These are phyloP conservation scores for Eremothecium cymbalariae DNA, from an alignment of 1,139 yeast species.

Conservation along the genomic window DNA sequence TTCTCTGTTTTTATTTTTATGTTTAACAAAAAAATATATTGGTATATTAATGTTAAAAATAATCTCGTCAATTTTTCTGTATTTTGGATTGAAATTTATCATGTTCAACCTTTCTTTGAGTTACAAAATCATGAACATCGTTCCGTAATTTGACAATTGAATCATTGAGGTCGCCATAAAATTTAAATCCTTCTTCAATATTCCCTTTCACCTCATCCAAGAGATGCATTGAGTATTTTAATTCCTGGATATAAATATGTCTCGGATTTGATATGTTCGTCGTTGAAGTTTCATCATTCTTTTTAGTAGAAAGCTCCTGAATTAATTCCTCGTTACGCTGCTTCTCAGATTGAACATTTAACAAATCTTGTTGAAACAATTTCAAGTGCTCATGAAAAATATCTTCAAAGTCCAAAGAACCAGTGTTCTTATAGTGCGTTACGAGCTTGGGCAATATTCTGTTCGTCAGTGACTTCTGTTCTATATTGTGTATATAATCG, in stretches of 20 bases:
- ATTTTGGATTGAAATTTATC: neutral
- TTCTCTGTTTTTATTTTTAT: neutral
- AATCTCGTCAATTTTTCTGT: neutral
- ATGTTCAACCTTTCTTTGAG: constrained; percentile 47
- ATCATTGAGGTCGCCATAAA: constrained; percentile 55
- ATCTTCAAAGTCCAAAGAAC: constrained; percentile 31
- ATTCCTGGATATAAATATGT: constrained; percentile 22
- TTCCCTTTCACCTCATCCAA: constrained; percentile 40
- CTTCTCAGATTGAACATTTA: constrained; percentile 29
- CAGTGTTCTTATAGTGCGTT: constrained; percentile 36
- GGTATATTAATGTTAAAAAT: too few species aligned
- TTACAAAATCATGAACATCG: constrained; percentile 50
- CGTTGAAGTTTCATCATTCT: constrained; percentile 4
- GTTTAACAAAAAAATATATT: too few species aligned
- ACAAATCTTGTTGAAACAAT: constrained; percentile 33
- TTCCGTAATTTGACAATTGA: constrained; percentile 42
- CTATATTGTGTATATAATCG: constrained; percentile 37
- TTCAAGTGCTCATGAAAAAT: constrained; percentile 37
- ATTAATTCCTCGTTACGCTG: constrained; percentile 41
- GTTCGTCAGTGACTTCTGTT: constrained; percentile 40
- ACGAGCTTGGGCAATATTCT: constrained; percentile 47
- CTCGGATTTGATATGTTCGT: constrained; percentile 17
- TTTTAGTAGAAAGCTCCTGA: constrained; percentile 32
- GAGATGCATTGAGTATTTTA: constrained; percentile 18
- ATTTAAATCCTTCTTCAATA: constrained; percentile 59